These are phyloP conservation scores for Boletales sp. DNA, from an alignment of 768 basidiomycete genomes.

Conservation along the genomic window DNA sequence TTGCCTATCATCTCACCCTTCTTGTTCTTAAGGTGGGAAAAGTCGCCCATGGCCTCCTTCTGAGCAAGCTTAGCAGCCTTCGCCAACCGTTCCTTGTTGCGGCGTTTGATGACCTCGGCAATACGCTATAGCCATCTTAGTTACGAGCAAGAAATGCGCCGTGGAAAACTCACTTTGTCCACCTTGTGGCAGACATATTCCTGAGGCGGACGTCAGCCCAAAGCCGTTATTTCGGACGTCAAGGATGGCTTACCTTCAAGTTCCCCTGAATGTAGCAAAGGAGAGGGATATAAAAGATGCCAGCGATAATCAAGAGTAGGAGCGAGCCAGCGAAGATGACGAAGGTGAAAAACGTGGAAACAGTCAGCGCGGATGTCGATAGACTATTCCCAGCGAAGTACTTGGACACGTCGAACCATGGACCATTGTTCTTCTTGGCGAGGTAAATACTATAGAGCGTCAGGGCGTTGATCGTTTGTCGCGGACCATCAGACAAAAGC, in stretches of 20 bases:
- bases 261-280: constrained; percentile 96
- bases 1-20: constrained; percentile 80
- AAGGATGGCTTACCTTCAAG: constrained; percentile 62
- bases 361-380: constrained; percentile 78
- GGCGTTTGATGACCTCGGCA: constrained; percentile 86
- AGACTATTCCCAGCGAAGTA: constrained; percentile 77
- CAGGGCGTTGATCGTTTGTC: constrained; percentile 95
- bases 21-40: constrained; percentile 88
- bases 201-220: constrained; percentile 32
- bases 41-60: constrained; percentile 91
- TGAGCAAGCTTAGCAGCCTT: constrained; percentile 79
- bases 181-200: constrained; percentile 99
- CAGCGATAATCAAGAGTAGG: constrained; percentile 77
- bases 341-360: constrained; percentile 89
- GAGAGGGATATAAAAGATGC: constrained; percentile 87
- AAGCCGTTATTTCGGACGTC: background rate
- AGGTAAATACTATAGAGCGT: constrained; percentile 91
- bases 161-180: constrained; percentile 67
- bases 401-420: constrained; percentile 68
- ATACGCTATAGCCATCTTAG: constrained; percentile 62
- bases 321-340: constrained; percentile 83
- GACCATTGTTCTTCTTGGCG: constrained; percentile 45
- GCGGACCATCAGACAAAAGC: constrained; percentile 89
- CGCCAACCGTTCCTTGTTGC: constrained; percentile 79
- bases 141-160: constrained; percentile 2